Conservation (phyloP, 192 early-diverging fungal species). For the Backusella parvicylindrica region DNA sequence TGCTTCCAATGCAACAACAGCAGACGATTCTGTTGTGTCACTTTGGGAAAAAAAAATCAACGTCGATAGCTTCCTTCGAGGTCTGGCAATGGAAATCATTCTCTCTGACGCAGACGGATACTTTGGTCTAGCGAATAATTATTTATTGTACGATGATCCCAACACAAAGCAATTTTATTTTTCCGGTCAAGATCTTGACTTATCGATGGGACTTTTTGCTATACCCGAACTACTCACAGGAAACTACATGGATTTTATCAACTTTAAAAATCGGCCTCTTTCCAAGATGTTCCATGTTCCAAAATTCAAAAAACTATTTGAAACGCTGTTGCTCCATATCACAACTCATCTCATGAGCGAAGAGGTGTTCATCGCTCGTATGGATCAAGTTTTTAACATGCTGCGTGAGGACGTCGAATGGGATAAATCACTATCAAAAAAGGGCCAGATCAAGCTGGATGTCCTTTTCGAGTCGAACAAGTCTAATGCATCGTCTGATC, state of each 20-base stretch:
- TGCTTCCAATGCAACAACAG: neutral
- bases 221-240: neutral
- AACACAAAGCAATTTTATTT: neutral
- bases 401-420: neutral
- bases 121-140: slow-evolving; percentile 14
- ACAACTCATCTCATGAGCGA: neutral
- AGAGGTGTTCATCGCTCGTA: neutral
- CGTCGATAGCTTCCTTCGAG: slow-evolving; percentile 14
- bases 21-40: neutral
- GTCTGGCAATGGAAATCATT: slow-evolving; percentile 14
- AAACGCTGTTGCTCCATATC: neutral
- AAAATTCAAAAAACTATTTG: neutral
- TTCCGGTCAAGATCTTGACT: slow-evolving; percentile 9
- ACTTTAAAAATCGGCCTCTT: neutral
- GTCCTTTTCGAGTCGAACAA: too few species aligned
- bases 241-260: slow-evolving; percentile 11
- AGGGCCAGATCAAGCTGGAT: neutral
- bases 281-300: slow-evolving; percentile 3
- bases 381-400: neutral
- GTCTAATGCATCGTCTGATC: too few species aligned
- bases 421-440: neutral
- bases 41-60: neutral
- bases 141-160: slow-evolving; percentile 8
- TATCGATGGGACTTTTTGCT: neutral
- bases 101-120: slow-evolving; percentile 12